A percentile compares a stretch with the other conserved stretches of the same genome.
Conservation (phyloP, 352 stramenopile species). For the Globisporangium polare region DNA sequence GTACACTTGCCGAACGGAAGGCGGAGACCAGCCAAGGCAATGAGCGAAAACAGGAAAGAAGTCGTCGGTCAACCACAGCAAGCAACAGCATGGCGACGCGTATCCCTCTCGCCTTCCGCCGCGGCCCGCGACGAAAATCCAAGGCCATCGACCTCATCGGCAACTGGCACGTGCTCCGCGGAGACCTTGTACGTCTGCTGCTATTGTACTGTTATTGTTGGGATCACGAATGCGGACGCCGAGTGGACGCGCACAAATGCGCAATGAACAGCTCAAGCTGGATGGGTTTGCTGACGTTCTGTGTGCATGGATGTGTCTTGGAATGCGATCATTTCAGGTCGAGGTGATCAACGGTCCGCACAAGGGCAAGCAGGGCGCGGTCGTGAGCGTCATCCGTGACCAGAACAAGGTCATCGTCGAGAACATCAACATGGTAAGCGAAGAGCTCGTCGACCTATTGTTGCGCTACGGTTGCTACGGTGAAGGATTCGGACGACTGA, state of each 20-base stretch:
- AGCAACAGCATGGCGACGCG: constrained; percentile 51
- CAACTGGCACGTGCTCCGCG: constrained; percentile 76
- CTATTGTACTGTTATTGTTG: background rate
- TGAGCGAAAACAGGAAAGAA: constrained; percentile 8
- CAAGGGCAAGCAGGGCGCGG: constrained; percentile 76
- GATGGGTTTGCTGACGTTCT: background rate
- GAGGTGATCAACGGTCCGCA: constrained; percentile 80
- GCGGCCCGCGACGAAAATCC: constrained; percentile 67
- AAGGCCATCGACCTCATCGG: constrained; percentile 81
- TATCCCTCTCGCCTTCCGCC: constrained; percentile 77
- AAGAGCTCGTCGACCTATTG: background rate
- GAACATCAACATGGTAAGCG: constrained; percentile 84
- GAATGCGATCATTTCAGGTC: constrained; percentile 29
- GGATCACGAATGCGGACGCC: background rate
- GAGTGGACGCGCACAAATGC: background rate
- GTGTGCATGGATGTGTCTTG: background rate
- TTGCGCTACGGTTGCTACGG: background rate
- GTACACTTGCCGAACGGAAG: constrained; percentile 7
- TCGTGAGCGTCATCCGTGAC: constrained; percentile 72
- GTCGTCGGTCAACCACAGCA: constrained; percentile 2
- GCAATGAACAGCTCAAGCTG: background rate
- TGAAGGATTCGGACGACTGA: background rate
- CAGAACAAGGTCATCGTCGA: constrained; percentile 80
- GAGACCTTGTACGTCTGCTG: constrained; percentile 49
- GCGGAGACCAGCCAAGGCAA: constrained; percentile 3